A percentile compares a stretch with the other conserved stretches of the same genome.
phyloP scores from a whole-genome alignment of 2,329 filamentous ascomycete species.

The Ophiosphaerella korrae region DNA sequence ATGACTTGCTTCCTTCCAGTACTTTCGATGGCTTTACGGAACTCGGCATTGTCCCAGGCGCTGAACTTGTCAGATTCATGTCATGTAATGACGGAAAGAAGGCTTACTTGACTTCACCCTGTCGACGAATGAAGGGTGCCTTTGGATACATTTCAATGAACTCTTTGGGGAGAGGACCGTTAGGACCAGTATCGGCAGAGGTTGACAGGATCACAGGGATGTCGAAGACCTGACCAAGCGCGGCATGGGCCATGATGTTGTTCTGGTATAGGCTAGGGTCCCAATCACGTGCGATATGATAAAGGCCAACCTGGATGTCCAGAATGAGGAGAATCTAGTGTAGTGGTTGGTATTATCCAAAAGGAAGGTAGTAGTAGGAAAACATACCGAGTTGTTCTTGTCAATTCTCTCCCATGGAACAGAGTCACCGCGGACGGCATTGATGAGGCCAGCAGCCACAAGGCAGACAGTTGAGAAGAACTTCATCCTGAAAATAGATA shows the following conservation, averaged over 20 bases:
- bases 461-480: slow-evolving; percentile 35
- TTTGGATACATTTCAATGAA: slow-evolving; percentile 70
- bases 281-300: slow-evolving; percentile 67
- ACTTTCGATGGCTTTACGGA: slow-evolving; percentile 67
- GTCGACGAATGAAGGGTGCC: slow-evolving; percentile 68
- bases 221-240: slow-evolving; percentile 68
- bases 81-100: background rate
- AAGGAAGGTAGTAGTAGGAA: background rate
- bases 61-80: slow-evolving; percentile 16
- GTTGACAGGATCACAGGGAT: slow-evolving; percentile 73
- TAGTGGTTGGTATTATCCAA: background rate
- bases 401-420: slow-evolving; percentile 49
- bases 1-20: slow-evolving; percentile 73
- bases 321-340: slow-evolving; percentile 61
- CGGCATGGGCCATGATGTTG: slow-evolving; percentile 70
- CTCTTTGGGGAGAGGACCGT: slow-evolving; percentile 72
- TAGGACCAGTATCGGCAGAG: slow-evolving; percentile 71
- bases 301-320: slow-evolving; percentile 66
- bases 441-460: slow-evolving; percentile 34
- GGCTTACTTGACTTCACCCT: slow-evolving; percentile 69
- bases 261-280: slow-evolving; percentile 68
- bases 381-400: slow-evolving; percentile 47
- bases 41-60: slow-evolving; percentile 76
- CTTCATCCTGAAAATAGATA: slow-evolving; percentile 35
- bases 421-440: slow-evolving; percentile 37